A percentile compares a stretch with the other conserved stretches of the same genome.
Evolutionary conservation across 768 basidiomycete genomes (phyloP).

Genomic region (Artomyces pyxidatus): DNA sequence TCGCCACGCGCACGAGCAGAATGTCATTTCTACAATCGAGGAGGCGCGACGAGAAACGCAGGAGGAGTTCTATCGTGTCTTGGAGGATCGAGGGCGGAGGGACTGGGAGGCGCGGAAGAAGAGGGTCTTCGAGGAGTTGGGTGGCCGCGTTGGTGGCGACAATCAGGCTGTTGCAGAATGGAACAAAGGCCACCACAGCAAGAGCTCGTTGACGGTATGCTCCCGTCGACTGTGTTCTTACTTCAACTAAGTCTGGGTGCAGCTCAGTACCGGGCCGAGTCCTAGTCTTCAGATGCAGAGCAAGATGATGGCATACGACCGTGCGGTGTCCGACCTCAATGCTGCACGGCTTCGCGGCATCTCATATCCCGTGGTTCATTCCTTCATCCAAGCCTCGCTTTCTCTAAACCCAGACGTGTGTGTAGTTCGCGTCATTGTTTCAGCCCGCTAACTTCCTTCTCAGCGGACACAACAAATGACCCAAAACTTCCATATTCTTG

Average conservation of each 20-base stretch:
- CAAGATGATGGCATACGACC: conserved; percentile 95
- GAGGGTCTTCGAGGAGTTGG: conserved; percentile 83
- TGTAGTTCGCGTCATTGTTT: conserved; percentile 1
- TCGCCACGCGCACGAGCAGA: conserved; percentile 92
- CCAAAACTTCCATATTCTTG: conserved; percentile 64
- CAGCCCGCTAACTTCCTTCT: not conserved
- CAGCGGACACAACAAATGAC: conserved; percentile 43
- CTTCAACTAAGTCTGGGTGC: conserved; percentile 4
- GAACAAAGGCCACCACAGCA: conserved; percentile 55
- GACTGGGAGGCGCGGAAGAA: conserved; percentile 93
- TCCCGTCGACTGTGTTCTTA: conserved; percentile 17
- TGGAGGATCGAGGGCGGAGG: conserved; percentile 64
- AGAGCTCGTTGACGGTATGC: conserved; percentile 44
- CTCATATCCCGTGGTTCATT: conserved; percentile 70
- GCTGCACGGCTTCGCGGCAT: conserved; percentile 58
- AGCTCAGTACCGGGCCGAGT: conserved; percentile 43
- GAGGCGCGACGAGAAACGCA: conserved; percentile 82
- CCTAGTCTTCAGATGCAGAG: conserved; percentile 75
- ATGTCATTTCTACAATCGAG: conserved; percentile 89
- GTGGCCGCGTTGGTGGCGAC: conserved; percentile 53
- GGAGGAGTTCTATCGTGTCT: conserved; percentile 71
- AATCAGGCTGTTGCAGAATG: conserved; percentile 48
- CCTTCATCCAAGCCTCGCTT: conserved; percentile 59
- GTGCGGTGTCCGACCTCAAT: conserved; percentile 73
- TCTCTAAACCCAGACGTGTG: conserved; percentile 52